phyloP scores from a whole-genome alignment of 2,329 filamentous ascomycete genomes.

The Xylariaceae sp. region DNA sequence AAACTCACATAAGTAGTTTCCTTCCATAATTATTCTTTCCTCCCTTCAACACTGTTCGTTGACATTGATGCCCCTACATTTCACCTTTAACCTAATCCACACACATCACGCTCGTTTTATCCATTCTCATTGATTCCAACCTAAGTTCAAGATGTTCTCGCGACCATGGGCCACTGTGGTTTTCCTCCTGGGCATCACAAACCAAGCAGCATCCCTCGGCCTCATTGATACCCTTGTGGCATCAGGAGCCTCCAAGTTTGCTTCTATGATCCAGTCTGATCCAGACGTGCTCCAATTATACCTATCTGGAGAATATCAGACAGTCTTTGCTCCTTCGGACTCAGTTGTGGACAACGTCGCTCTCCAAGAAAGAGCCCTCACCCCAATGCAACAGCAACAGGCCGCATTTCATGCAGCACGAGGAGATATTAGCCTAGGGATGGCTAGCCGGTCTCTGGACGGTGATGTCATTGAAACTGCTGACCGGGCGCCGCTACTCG shows the following conservation, averaged over 20 bases:
- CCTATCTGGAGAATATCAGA: slow-evolving; percentile 27
- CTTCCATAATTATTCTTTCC: too few species aligned
- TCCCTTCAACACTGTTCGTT: too few species aligned
- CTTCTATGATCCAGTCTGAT: slow-evolving; percentile 30
- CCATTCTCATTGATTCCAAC: too few species aligned
- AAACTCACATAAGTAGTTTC: too few species aligned
- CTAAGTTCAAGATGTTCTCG: slow-evolving; percentile 13
- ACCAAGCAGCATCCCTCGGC: background rate
- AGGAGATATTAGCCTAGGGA: too few species aligned
- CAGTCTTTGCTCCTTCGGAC: slow-evolving; percentile 37
- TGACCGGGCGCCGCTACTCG: slow-evolving; percentile 9
- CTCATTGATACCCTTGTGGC: slow-evolving; percentile 30
- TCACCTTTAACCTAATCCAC: too few species aligned
- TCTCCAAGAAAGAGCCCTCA: slow-evolving; percentile 2
- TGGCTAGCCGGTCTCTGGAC: too few species aligned
- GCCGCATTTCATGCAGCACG: background rate
- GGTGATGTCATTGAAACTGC: slow-evolving; percentile 10
- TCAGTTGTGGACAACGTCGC: slow-evolving; percentile 1
- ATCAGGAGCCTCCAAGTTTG: slow-evolving; percentile 33
- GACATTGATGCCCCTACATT: too few species aligned
- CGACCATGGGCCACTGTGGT: background rate
- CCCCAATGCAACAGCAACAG: background rate
- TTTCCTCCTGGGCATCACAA: slow-evolving; percentile 10
- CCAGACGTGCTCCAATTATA: slow-evolving; percentile 23
- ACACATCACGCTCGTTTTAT: too few species aligned